Evolutionary conservation across 2,329 filamentous ascomycete species (phyloP).

Genomic region (Clonostachys chloroleuca): DNA sequence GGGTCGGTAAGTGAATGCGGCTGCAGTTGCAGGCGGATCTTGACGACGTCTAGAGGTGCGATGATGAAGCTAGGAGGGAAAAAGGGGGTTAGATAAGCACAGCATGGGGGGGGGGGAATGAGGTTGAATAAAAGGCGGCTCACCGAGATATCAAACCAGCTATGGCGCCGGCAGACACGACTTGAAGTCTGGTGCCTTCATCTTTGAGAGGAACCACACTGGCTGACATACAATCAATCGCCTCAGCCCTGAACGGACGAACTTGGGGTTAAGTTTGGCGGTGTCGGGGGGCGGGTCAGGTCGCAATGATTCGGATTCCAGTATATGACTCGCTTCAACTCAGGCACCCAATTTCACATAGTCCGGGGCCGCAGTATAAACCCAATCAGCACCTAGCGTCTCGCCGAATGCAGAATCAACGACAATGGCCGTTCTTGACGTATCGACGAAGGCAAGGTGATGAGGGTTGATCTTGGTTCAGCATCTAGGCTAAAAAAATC

Average conservation of each 20-base stretch:
- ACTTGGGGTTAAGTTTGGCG: too few relatives aligned
- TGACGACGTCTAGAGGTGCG: slow-evolving; percentile 93
- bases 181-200: slow-evolving; percentile 56
- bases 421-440: too few relatives aligned
- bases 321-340: too few relatives aligned
- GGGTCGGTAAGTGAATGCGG: slow-evolving; percentile 79
- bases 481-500: too few relatives aligned
- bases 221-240: slow-evolving; percentile 24
- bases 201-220: slow-evolving; percentile 46
- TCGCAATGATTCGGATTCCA: too few relatives aligned
- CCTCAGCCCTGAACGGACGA: not conserved
- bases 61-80: slow-evolving; percentile 70
- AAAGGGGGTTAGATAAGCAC: not conserved
- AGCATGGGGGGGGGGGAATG: not conserved
- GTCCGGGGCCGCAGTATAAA: too few relatives aligned
- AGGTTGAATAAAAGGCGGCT: slow-evolving; percentile 2
- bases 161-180: slow-evolving; percentile 50
- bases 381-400: too few relatives aligned
- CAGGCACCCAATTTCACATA: too few relatives aligned
- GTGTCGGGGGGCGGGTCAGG: too few relatives aligned
- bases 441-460: too few relatives aligned
- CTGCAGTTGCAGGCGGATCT: slow-evolving; percentile 95
- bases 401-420: too few relatives aligned
- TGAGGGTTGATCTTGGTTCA: too few relatives aligned
- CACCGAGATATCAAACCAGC: slow-evolving; percentile 88